Conservation (phyloP, 2,329 filamentous ascomycete species). For the Phoma sp. region DNA sequence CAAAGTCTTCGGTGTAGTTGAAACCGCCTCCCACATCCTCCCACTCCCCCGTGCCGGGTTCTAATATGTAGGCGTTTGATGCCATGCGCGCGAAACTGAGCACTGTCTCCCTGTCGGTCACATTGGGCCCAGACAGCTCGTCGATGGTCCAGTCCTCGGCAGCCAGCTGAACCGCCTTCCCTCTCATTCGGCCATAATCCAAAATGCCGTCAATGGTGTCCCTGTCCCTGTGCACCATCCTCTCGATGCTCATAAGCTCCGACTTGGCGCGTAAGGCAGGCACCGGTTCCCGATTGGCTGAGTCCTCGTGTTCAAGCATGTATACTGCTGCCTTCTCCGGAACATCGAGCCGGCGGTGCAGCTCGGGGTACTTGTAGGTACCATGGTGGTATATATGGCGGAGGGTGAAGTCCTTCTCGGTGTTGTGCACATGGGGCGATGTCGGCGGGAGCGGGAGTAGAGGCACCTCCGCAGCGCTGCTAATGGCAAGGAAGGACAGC, state of each 20-base stretch:
- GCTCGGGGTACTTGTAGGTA: slow-evolving; percentile 74
- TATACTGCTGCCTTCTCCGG: slow-evolving; percentile 67
- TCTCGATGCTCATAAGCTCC: slow-evolving; percentile 73
- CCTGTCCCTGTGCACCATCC: slow-evolving; percentile 79
- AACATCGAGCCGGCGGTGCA: slow-evolving; percentile 81
- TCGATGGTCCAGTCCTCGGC: slow-evolving; percentile 84
- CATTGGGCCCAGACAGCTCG: slow-evolving; percentile 77
- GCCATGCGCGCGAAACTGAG: slow-evolving; percentile 87
- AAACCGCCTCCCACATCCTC: slow-evolving; percentile 72
- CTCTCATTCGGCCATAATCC: slow-evolving; percentile 72
- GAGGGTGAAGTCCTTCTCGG: slow-evolving; percentile 56
- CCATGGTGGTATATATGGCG: slow-evolving; percentile 95
- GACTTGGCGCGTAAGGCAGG: slow-evolving; percentile 65
- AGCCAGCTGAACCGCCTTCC: slow-evolving; percentile 71
- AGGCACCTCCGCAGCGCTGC: slow-evolving; percentile 49
- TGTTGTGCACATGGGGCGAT: slow-evolving; percentile 28
- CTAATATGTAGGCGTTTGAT: slow-evolving; percentile 84
- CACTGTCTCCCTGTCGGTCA: slow-evolving; percentile 85
- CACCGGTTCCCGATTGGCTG: slow-evolving; percentile 48
- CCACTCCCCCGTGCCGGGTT: slow-evolving; percentile 78
- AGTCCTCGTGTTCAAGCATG: slow-evolving; percentile 65
- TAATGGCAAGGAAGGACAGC: slow-evolving; percentile 71
- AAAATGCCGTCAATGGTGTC: slow-evolving; percentile 81
- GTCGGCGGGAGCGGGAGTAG: slow-evolving; percentile 33
- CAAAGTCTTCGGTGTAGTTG: slow-evolving; percentile 88